Evolutionary conservation across 352 stramenopile genomes (phyloP).

Genomic region (Pilasporangium apinafurcum): DNA sequence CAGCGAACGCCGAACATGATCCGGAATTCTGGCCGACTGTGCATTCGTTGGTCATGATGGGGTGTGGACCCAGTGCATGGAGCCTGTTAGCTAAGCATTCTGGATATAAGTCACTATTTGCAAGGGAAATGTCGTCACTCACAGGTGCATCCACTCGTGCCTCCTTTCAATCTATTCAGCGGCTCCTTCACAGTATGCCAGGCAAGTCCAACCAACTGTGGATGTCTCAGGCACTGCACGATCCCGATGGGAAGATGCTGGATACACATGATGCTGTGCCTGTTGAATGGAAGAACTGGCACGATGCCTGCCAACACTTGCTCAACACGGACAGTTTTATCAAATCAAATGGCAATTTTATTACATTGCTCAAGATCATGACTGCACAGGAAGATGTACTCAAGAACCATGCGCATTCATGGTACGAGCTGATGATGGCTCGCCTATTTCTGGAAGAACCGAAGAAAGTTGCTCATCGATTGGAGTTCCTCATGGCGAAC

Average conservation of each 20-base stretch:
- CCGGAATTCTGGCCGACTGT: constrained; percentile 60
- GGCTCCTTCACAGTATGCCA: constrained; percentile 65
- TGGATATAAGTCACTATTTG: constrained; percentile 41
- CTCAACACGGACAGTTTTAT: constrained; percentile 46
- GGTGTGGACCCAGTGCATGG: constrained; percentile 47
- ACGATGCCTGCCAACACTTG: constrained; percentile 54
- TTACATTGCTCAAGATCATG: constrained; percentile 52
- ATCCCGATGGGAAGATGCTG: not conserved
- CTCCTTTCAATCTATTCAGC: constrained; percentile 54
- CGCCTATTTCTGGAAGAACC: constrained; percentile 65
- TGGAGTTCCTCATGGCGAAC: constrained; percentile 76
- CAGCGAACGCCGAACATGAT: constrained; percentile 30
- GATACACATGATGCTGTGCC: constrained; percentile 6
- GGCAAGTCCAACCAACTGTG: constrained; percentile 11
- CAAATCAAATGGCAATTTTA: constrained; percentile 36
- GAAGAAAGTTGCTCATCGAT: constrained; percentile 64
- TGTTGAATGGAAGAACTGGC: constrained; percentile 56
- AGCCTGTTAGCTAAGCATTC: constrained; percentile 52
- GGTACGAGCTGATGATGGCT: constrained; percentile 83
- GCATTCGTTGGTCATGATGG: constrained; percentile 43
- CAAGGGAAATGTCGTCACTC: constrained; percentile 27
- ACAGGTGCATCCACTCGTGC: constrained; percentile 32
- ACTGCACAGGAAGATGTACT: constrained; percentile 38
- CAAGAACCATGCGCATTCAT: constrained; percentile 30
- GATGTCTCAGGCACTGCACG: too few relatives aligned